Conservation (phyloP, 2,329 filamentous ascomycete genomes). For the Pseudogymnoascus sp. region DNA sequence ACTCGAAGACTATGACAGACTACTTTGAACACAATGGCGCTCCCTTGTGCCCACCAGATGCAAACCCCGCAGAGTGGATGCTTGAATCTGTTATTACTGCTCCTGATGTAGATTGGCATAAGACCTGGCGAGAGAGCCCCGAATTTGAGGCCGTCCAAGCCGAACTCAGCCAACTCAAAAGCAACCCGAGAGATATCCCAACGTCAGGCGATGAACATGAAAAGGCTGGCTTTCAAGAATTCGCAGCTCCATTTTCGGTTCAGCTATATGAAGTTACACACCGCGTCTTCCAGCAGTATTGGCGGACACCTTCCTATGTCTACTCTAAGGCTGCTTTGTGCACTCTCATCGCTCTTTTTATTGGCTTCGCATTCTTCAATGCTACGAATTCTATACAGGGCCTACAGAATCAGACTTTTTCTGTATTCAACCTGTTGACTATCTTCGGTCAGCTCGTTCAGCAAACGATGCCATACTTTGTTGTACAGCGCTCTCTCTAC, state of each 20-base stretch:
- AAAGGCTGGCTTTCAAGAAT: slow-evolving; percentile 50
- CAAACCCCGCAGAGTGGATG: slow-evolving; percentile 43
- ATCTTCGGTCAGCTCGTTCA: slow-evolving; percentile 50
- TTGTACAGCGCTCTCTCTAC: slow-evolving; percentile 49
- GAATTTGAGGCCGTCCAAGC: slow-evolving; percentile 47
- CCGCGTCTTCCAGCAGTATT: slow-evolving; percentile 55
- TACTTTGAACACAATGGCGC: slow-evolving; percentile 59
- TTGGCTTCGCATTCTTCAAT: slow-evolving; percentile 55
- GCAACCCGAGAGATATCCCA: slow-evolving; percentile 44
- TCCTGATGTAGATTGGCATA: slow-evolving; percentile 55
- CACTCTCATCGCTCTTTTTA: slow-evolving; percentile 47
- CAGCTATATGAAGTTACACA: slow-evolving; percentile 58
- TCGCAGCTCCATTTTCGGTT: slow-evolving; percentile 57
- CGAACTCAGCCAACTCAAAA: slow-evolving; percentile 54
- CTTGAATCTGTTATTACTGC: slow-evolving; percentile 32
- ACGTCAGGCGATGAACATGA: slow-evolving; percentile 36
- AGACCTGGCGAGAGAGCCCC: slow-evolving; percentile 60
- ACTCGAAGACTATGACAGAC: slow-evolving; percentile 47
- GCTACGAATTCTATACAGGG: slow-evolving; percentile 43
- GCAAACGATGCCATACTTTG: slow-evolving; percentile 52
- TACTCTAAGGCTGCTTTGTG: slow-evolving; percentile 45
- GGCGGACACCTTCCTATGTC: slow-evolving; percentile 49
- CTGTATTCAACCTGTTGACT: slow-evolving; percentile 57
- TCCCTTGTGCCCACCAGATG: slow-evolving; percentile 39
- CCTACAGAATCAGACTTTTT: slow-evolving; percentile 49